These are phyloP conservation scores for Calonectria pseudoturangicola DNA, from an alignment of 2,329 filamentous ascomycete species.

Conservation along the genomic window DNA sequence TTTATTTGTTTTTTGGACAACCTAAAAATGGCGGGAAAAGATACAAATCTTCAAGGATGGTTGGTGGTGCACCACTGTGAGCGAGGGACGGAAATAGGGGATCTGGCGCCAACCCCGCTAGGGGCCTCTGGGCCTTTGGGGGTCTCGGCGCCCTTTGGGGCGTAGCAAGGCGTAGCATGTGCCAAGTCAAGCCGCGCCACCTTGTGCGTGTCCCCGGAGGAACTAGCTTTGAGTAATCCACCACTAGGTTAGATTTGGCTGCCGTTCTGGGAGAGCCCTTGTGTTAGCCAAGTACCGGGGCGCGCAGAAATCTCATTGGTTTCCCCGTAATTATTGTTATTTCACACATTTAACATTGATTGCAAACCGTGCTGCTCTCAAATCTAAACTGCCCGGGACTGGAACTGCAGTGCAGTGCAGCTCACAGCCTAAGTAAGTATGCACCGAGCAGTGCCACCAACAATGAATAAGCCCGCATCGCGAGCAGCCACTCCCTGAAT, in stretches of 20 bases:
- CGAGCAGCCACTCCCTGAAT: slow-evolving; percentile 7
- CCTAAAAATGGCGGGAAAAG: no score
- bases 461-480: not conserved
- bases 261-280: slow-evolving; percentile 7
- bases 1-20: no score
- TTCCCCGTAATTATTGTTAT: no score
- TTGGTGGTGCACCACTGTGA: not conserved
- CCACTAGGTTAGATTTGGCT: slow-evolving; percentile 23
- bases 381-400: not conserved
- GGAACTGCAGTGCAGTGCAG: not conserved
- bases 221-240: slow-evolving; percentile 15
- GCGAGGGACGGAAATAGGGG: slow-evolving; percentile 31
- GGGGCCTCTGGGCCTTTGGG: not conserved
- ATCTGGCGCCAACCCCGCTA: slow-evolving; percentile 23
- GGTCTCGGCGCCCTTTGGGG: not conserved
- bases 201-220: slow-evolving; percentile 2
- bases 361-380: not conserved
- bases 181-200: slow-evolving; percentile 9
- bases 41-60: no score
- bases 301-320: not conserved
- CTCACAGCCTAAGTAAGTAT: not conserved
- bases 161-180: slow-evolving; percentile 4
- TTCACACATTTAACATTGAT: slow-evolving; percentile 12
- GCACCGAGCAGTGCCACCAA: not conserved
- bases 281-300: slow-evolving; percentile 16